Percentiles rank a stretch among this genome's conserved stretches.
Evolutionary conservation across 352 stramenopile species (phyloP).

Genomic region (Pythium inflatum): DNA sequence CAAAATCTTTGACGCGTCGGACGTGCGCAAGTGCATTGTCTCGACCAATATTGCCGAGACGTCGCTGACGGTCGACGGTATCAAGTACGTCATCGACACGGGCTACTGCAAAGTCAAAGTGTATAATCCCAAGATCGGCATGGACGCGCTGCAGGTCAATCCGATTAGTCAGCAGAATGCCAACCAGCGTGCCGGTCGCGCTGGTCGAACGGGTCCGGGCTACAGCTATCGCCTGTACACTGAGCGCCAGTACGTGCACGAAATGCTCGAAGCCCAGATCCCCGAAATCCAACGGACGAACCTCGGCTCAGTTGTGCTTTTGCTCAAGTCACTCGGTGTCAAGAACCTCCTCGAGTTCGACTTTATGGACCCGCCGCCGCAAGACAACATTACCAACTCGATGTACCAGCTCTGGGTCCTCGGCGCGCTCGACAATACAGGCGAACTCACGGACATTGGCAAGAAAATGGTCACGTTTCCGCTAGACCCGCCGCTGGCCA

Average conservation of each 20-base stretch:
- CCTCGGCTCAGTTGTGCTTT: conserved; percentile 97
- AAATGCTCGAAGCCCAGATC: conserved; percentile 99
- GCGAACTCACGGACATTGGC: conserved; percentile 93
- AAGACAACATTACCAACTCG: conserved; percentile 98
- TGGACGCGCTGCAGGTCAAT: conserved; percentile 98
- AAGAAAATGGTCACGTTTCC: conserved; percentile 96
- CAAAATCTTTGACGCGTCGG: conserved; percentile 2
- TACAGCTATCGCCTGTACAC: conserved; percentile 99
- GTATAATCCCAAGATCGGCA: conserved; percentile 98
- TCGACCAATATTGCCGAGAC: conserved; percentile 99
- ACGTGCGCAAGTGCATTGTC: conserved; percentile 94
- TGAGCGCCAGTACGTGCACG: conserved; percentile 96
- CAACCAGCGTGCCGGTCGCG: conserved; percentile 93
- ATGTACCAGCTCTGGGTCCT: conserved; percentile 99
- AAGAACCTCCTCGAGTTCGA: conserved; percentile 99
- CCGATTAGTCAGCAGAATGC: conserved; percentile 97
- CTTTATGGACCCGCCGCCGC: conserved; percentile 99
- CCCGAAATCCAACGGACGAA: conserved; percentile 98
- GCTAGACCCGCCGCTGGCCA: conserved; percentile 97
- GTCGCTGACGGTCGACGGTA: conserved; percentile 99
- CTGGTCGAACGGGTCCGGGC: conserved; percentile 90
- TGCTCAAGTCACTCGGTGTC: conserved; percentile 98
- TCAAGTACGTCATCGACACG: conserved; percentile 99
- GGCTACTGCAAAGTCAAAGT: conserved; percentile 99
- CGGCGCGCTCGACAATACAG: conserved; percentile 97